A percentile compares a stretch with the other conserved stretches of the same genome.
phyloP scores from a whole-genome alignment of 768 basidiomycete species.

The Exsudoporus frostii region DNA sequence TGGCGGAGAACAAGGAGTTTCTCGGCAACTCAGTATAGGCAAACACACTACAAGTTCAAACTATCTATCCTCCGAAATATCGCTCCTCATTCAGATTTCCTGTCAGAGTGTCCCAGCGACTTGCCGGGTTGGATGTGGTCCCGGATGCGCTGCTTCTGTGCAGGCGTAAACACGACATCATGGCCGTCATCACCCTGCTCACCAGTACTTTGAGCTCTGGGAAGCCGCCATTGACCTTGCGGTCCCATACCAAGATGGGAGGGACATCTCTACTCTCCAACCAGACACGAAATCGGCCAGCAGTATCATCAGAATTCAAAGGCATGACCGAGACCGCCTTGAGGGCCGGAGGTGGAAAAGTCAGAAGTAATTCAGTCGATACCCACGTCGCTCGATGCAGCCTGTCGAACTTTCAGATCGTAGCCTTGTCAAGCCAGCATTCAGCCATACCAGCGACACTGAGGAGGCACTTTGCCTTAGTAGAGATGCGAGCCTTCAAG shows the following conservation, averaged over 20 bases:
- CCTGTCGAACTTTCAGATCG: constrained; percentile 43
- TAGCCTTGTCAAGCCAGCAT: neutral
- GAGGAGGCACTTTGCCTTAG: constrained; percentile 1
- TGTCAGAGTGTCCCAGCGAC: constrained; percentile 88
- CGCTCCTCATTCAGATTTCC: constrained; percentile 29
- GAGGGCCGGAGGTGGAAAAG: constrained; percentile 79
- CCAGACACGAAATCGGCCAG: constrained; percentile 92
- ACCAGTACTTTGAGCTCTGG: constrained; percentile 87
- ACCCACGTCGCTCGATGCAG: constrained; percentile 90
- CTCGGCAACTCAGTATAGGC: constrained; percentile 1
- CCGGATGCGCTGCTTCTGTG: constrained; percentile 85
- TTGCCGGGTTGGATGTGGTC: constrained; percentile 79
- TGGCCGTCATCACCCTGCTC: constrained; percentile 26
- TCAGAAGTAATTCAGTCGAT: constrained; percentile 88
- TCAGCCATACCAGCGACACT: constrained; percentile 78
- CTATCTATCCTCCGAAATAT: neutral
- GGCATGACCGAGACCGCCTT: constrained; percentile 70
- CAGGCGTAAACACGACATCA: constrained; percentile 4
- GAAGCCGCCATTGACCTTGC: constrained; percentile 88
- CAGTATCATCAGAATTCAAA: constrained; percentile 74
- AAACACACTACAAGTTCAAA: constrained; percentile 7
- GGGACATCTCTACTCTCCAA: constrained; percentile 40
- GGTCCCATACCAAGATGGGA: constrained; percentile 74
- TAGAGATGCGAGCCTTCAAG: neutral
- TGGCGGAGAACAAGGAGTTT: constrained; percentile 12